Conservation (phyloP, 2,329 filamentous ascomycete genomes). For the Chaetomium strumarium region DNA sequence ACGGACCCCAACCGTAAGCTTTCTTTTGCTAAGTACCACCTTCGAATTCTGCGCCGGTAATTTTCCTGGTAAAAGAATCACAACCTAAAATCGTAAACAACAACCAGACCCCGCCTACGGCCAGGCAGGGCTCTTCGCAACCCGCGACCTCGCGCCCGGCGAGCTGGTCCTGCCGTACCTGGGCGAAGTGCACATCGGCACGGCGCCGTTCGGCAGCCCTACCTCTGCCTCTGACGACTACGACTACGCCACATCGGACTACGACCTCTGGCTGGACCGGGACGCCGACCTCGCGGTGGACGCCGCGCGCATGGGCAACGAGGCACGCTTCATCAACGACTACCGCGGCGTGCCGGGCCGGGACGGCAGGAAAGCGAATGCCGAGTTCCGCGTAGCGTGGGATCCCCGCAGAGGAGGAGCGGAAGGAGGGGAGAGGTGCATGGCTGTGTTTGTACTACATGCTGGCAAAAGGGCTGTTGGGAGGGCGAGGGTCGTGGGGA, state of each 20-base stretch:
- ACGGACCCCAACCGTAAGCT: slow-evolving; percentile 33
- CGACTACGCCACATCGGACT: slow-evolving; percentile 46
- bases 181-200: slow-evolving; percentile 48
- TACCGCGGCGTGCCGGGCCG: slow-evolving; percentile 50
- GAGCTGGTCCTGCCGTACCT: slow-evolving; percentile 57
- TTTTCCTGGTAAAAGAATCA: background rate
- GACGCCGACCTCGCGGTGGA: slow-evolving; percentile 55
- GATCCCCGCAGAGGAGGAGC: slow-evolving; percentile 38
- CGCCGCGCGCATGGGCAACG: slow-evolving; percentile 52
- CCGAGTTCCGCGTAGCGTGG: slow-evolving; percentile 56
- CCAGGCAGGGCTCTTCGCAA: slow-evolving; percentile 56
- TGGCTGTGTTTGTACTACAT: slow-evolving; percentile 52
- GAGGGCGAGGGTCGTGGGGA: slow-evolving; percentile 32
- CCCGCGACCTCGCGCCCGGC: slow-evolving; percentile 46
- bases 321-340: slow-evolving; percentile 62
- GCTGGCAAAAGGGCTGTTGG: slow-evolving; percentile 34
- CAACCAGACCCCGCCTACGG: slow-evolving; percentile 46
- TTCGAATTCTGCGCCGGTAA: background rate
- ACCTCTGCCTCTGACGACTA: background rate
- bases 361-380: slow-evolving; percentile 40
- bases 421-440: slow-evolving; percentile 47
- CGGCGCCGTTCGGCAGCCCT: slow-evolving; percentile 14
- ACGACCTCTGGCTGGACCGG: slow-evolving; percentile 58
- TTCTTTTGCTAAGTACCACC: background rate
- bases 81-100: too few relatives aligned